These are phyloP conservation scores for Sporobolomyces phaffii DNA, from an alignment of 768 basidiomycete genomes.

Conservation along the genomic window DNA sequence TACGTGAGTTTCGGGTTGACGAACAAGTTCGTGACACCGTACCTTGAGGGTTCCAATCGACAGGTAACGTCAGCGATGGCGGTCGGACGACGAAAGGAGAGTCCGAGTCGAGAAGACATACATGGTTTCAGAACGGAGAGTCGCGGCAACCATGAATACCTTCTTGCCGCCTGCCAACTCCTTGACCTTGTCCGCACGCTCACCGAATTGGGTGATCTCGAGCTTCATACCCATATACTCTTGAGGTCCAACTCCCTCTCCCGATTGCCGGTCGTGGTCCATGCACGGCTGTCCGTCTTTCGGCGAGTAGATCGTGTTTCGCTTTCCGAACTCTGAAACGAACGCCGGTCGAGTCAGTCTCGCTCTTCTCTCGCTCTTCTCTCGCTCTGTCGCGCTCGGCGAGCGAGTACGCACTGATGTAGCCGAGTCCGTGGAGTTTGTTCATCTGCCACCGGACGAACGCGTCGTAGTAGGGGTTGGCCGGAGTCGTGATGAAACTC, in stretches of 20 bases:
- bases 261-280: slow-evolving; percentile 96
- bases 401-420: slow-evolving; percentile 61
- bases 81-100: no score
- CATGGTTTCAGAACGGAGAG: slow-evolving; percentile 95
- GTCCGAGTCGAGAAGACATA: no score
- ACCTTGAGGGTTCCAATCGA: no score
- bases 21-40: slow-evolving; percentile 97
- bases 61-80: no score
- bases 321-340: slow-evolving; percentile 70
- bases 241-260: slow-evolving; percentile 89
- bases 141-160: slow-evolving; percentile 90
- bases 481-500: slow-evolving; percentile 84
- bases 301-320: slow-evolving; percentile 96
- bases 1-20: slow-evolving; percentile 86
- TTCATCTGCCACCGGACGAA: slow-evolving; percentile 99
- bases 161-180: slow-evolving; percentile 58
- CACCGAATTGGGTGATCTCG: slow-evolving; percentile 80
- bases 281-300: slow-evolving; percentile 99
- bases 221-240: slow-evolving; percentile 94
- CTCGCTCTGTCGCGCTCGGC: no score
- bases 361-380: no score
- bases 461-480: slow-evolving; percentile 93
- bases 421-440: slow-evolving; percentile 74
- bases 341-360: no score
- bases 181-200: slow-evolving; percentile 61